Base-by-base conservation (phyloP, 495 filamentous ascomycete genomes). In the Daldinia caldariorum region DNA sequence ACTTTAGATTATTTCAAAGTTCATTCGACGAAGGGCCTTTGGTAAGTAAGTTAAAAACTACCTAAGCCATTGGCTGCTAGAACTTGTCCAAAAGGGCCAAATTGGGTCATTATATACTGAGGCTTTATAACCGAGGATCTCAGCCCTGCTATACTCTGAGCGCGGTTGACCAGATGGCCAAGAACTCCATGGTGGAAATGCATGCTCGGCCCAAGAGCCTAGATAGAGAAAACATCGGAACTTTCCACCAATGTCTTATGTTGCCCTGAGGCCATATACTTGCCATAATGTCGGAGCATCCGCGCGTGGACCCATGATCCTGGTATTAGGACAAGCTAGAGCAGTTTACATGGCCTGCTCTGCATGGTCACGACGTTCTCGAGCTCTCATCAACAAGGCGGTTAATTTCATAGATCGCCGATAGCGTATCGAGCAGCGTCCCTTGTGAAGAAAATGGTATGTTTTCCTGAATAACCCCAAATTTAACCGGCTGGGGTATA, bases 401-500 rank as follows among this genome's bases (percentile, higher is more conserved):
- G 57, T 47, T 59, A 59, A 59, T 47, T 59, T 47, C 16, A 47
- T 39, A 39, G 37, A 39, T 47, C 16, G 2, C 8, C 8, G 4
- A 12, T 51, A 51, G 49, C 43, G 43, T 20, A 31, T n/a, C 12
- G 13, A n/a, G 49, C 2, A 3, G 20, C 29, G 8, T 1, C 6
- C 4, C 18, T 43, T 47, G 57, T 26, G 35, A 37, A 41, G 35
- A 58, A 18, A 18, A 29, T 31, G n/a, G 3, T 16, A 1, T 26
- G 38, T 16, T 29, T 29, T 16, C 22, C 39, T 13, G 22, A 47
- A 47, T 34, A 5, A 59, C 39, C 26, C 57, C 39, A 29, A 22
- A 59, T 59, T 59, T 59, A 49, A 38, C 39, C 57, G 54, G 54
- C 18, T 57, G 54, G 54, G 18, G 34, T 35, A n/a, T 29, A 13